Evolutionary conservation across 768 basidiomycete species (phyloP).

Genomic region (Pholiota conissans): DNA sequence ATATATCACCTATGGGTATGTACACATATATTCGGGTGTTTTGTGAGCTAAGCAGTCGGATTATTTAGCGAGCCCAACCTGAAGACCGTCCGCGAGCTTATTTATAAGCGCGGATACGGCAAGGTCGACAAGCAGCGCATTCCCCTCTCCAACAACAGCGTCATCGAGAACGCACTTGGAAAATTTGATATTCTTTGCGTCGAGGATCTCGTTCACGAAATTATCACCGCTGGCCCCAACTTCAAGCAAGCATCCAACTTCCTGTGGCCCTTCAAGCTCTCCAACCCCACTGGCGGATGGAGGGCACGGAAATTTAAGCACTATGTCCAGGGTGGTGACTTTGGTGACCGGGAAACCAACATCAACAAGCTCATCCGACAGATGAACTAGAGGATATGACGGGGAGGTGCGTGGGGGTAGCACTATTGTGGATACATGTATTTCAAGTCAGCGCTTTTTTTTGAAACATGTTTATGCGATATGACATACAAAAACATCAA

Average conservation of each 20-base stretch:
- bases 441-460: constrained; percentile 14
- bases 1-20: constrained; percentile 93
- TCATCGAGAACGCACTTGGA: constrained; percentile 90
- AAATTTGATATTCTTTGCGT: constrained; percentile 95
- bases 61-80: constrained; percentile 93
- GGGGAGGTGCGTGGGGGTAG: constrained; percentile 16
- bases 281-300: constrained; percentile 99
- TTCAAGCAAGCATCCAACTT: constrained; percentile 99
- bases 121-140: constrained; percentile 98
- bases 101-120: constrained; percentile 99
- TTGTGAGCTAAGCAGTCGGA: neutral
- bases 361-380: constrained; percentile 98
- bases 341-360: constrained; percentile 94
- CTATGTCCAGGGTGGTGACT: constrained; percentile 94
- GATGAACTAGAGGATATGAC: constrained; percentile 65
- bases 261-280: constrained; percentile 99
- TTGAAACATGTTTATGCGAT: constrained; percentile 17
- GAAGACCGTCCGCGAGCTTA: constrained; percentile 93
- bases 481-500: constrained; percentile 14
- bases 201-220: constrained; percentile 97
- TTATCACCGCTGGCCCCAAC: constrained; percentile 92
- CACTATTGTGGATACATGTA: constrained; percentile 17
- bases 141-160: constrained; percentile 88
- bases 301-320: constrained; percentile 97
- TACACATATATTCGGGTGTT: neutral